phyloP scores from a whole-genome alignment of 768 basidiomycete species.

The Collybia sordida region DNA sequence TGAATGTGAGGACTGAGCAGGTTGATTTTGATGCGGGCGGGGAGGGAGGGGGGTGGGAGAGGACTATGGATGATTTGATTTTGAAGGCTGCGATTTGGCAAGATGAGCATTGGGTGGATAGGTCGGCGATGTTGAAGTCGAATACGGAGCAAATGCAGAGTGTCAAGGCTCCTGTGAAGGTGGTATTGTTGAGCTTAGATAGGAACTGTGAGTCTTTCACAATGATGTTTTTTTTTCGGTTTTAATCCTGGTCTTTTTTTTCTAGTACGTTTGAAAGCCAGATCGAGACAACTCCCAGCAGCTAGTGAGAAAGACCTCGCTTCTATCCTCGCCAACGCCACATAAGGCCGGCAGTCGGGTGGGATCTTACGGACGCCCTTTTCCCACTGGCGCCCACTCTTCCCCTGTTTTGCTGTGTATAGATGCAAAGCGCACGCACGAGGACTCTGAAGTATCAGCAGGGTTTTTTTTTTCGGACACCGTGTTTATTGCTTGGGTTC shows the following conservation, averaged over 20 bases:
- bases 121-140: conserved; percentile 66
- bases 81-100: conserved; percentile 93
- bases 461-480: neutral
- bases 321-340: conserved; percentile 45
- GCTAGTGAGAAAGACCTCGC: conserved; percentile 87
- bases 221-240: conserved; percentile 3
- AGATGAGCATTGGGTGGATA: conserved; percentile 87
- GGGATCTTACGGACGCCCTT: neutral
- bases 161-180: conserved; percentile 60
- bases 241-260: conserved; percentile 10
- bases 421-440: neutral
- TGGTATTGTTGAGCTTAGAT: conserved; percentile 88
- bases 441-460: neutral
- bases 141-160: conserved; percentile 32
- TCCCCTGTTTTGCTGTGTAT: conserved; percentile 25
- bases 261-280: conserved; percentile 86
- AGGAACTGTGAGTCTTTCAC: conserved; percentile 70
- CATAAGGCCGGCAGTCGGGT: conserved; percentile 1
- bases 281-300: conserved; percentile 81
- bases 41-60: conserved; percentile 48
- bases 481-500: too few species aligned
- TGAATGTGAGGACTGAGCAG: conserved; percentile 82
- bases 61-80: conserved; percentile 94
- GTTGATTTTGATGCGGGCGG: conserved; percentile 61
- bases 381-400: too few species aligned